These are phyloP conservation scores for Penicillium sp. DNA, from an alignment of 2,329 filamentous ascomycete genomes.

Conservation along the genomic window DNA sequence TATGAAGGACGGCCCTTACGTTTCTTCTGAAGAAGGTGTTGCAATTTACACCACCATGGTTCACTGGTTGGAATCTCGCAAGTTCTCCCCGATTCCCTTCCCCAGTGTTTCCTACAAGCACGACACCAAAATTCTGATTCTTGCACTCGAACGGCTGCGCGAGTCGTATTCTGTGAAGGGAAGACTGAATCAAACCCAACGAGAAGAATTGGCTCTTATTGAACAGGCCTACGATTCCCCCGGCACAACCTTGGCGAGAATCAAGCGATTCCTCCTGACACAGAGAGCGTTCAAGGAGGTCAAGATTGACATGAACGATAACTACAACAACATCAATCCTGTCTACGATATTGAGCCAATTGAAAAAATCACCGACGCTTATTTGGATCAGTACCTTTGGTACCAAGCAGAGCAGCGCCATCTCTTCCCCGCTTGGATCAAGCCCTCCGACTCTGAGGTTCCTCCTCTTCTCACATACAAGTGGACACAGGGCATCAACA, in stretches of 20 bases:
- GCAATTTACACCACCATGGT: conserved; percentile 99
- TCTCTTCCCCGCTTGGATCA: conserved; percentile 97
- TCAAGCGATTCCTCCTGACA: conserved; percentile 95
- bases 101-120: conserved; percentile 99
- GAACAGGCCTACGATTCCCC: conserved; percentile 98
- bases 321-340: conserved; percentile 98
- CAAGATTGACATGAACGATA: conserved; percentile 99
- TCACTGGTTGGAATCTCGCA: conserved; percentile 96
- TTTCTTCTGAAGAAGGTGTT: conserved; percentile 96
- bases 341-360: conserved; percentile 99
- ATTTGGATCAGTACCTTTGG: conserved; percentile 97
- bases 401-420: conserved; percentile 98
- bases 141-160: conserved; percentile 86
- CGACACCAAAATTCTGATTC: conserved; percentile 96
- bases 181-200: conserved; percentile 91
- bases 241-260: conserved; percentile 89
- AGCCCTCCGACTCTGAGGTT: conserved; percentile 96
- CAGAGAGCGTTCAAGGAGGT: conserved; percentile 99
- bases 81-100: conserved; percentile 98
- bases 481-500: conserved; percentile 99
- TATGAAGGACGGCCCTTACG: conserved; percentile 98
- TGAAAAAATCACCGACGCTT: conserved; percentile 98
- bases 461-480: conserved; percentile 94
- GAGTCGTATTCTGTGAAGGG: conserved; percentile 98
- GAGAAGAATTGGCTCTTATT: conserved; percentile 92